phyloP scores from a whole-genome alignment of 1,139 yeast genomes.

The Scheffersomyces quercinus region DNA sequence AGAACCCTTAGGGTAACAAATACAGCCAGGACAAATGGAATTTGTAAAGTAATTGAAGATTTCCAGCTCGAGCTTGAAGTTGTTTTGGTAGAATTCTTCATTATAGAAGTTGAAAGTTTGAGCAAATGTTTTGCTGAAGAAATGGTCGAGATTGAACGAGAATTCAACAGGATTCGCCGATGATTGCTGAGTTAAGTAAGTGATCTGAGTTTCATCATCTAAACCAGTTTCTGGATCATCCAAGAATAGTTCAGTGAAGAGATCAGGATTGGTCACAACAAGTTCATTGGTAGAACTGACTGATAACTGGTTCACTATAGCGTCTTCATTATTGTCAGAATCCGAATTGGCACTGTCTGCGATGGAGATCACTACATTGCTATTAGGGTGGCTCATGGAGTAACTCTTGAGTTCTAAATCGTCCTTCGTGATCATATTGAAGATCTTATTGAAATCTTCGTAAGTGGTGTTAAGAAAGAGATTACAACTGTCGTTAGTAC shows the following conservation, averaged over 20 bases:
- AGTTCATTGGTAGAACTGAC: background rate
- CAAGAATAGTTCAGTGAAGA: background rate
- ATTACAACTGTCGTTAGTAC: conserved; percentile 6
- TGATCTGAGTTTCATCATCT: background rate
- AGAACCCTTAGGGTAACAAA: conserved; percentile 24
- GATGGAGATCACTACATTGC: background rate
- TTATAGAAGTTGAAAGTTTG: conserved; percentile 5
- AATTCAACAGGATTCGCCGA: background rate
- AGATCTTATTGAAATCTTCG: conserved; percentile 17
- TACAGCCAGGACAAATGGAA: conserved; percentile 34
- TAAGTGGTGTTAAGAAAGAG: conserved; percentile 24
- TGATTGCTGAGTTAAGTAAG: background rate
- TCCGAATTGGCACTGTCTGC: background rate
- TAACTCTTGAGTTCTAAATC: background rate
- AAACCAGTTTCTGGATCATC: background rate
- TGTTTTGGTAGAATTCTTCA: conserved; percentile 6
- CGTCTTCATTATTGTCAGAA: no score
- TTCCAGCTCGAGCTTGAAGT: conserved; percentile 16
- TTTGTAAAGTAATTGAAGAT: conserved; percentile 29
- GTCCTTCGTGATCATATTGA: conserved; percentile 5
- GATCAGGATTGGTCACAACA: background rate
- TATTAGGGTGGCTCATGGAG: background rate
- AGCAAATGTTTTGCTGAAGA: conserved; percentile 5
- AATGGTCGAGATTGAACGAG: conserved; percentile 2
- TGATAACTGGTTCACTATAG: background rate